Base-by-base conservation (phyloP, 805 yeast genomes). In the Myxozyma neotropica region DNA sequence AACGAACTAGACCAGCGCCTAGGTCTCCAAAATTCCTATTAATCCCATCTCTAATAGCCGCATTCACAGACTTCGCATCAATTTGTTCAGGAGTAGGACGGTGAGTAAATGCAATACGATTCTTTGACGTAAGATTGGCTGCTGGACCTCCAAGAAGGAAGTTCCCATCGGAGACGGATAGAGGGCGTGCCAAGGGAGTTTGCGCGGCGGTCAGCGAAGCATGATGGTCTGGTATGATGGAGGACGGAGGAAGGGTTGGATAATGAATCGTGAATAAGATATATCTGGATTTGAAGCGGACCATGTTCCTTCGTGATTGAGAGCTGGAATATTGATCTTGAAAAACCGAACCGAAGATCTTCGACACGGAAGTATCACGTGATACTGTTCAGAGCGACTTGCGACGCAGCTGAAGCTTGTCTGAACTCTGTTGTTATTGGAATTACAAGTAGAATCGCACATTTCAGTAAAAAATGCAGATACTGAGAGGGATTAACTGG, bases 231-330 rank as follows among this genome's bases (percentile, higher is more conserved):
- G 15, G n/a, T 8, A 24, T 17, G 19, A 6, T 23, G 10, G 48
- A 24, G 39, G 23, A 4, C 24, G 49, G n/a, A 2, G 48, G 40
- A 5, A 45, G 52, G 10, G 50, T 23, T 2, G 96, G 96, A 65
- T 84, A 84, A 3, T 88, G 72, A 0, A 92, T 73, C 66, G 91
- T 96, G 71, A 93, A 92, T 3, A 91, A 77, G 12, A 92, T 78
- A 68, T 93, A 92, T 66, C 98, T 77, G 17, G 91, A 85, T 72
- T 92, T 92, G 29, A 92, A 78, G 69, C 98, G 82, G 15, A 92
- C 98, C 98, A 92, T 92, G 10, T 44, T n/a, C 15, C n/a, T n/a
- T n/a, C n/a, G n/a, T n/a, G n/a, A n/a, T n/a, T n/a, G n/a, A n/a
- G n/a, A n/a, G n/a, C n/a, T n/a, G n/a, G n/a, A n/a, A n/a, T n/a